Evolutionary conservation across 768 basidiomycete genomes (phyloP).

Genomic region (Amanita inopinata): DNA sequence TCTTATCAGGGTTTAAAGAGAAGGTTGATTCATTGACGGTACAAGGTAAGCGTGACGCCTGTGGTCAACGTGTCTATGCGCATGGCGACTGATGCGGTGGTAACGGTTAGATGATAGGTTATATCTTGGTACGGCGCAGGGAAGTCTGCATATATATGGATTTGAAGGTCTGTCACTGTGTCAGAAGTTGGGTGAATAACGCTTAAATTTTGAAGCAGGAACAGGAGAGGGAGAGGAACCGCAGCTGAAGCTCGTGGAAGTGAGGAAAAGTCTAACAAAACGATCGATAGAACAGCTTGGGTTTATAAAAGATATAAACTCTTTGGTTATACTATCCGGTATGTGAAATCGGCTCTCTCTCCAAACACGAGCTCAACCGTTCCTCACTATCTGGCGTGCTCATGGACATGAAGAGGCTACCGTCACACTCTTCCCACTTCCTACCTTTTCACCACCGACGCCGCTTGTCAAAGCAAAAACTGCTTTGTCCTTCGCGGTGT

Average conservation of each 20-base stretch:
- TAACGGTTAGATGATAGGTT: constrained; percentile 39
- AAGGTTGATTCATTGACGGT: constrained; percentile 32
- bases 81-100: not conserved
- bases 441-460: constrained; percentile 60
- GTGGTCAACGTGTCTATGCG: not conserved
- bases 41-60: constrained; percentile 25
- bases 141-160: constrained; percentile 44
- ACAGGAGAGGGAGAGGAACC: constrained; percentile 23
- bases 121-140: constrained; percentile 53
- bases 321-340: constrained; percentile 82
- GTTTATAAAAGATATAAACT: constrained; percentile 77
- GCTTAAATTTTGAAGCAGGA: constrained; percentile 2
- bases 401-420: constrained; percentile 58
- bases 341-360: constrained; percentile 53
- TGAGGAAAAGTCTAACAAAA: constrained; percentile 53
- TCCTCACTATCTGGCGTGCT: too few species aligned
- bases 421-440: constrained; percentile 69
- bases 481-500: constrained; percentile 75
- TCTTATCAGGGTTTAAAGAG: constrained; percentile 33
- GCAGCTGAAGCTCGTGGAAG: constrained; percentile 40
- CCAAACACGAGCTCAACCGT: too few species aligned
- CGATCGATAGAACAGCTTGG: constrained; percentile 84
- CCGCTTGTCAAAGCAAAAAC: constrained; percentile 67
- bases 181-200: not conserved
- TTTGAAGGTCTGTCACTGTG: constrained; percentile 30